A percentile compares a stretch with the other conserved stretches of the same genome.
phyloP scores from a whole-genome alignment of 192 early-diverging fungal species.

The Allomyces macrogynus region DNA sequence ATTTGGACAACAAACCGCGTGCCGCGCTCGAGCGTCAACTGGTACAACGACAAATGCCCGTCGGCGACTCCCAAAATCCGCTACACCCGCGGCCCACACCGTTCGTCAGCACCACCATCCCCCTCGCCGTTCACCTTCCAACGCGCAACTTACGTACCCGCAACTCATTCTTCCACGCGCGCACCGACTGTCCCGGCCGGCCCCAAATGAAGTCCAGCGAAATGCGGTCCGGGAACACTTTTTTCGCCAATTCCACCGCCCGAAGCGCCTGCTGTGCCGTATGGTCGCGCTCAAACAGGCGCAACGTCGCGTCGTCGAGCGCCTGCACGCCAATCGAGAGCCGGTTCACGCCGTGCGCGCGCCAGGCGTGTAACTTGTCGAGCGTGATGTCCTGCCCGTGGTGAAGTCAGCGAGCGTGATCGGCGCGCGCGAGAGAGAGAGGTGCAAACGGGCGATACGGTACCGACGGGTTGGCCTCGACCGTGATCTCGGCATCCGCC shows the following conservation, averaged over 20 bases:
- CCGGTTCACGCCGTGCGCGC: slow-evolving; percentile 20
- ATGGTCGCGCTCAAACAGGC: slow-evolving; percentile 23
- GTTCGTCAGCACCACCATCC: too few species aligned
- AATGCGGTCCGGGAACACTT: slow-evolving; percentile 15
- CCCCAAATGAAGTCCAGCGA: slow-evolving; percentile 32
- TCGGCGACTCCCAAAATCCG: slow-evolving; percentile 4
- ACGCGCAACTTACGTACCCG: neutral
- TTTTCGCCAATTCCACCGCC: slow-evolving; percentile 11
- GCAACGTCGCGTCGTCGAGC: slow-evolving; percentile 14
- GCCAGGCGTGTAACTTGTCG: slow-evolving; percentile 17
- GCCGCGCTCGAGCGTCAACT: slow-evolving; percentile 33
- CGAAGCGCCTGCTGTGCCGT: slow-evolving; percentile 15
- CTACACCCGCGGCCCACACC: neutral
- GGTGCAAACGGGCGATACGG: too few species aligned
- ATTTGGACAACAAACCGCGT: slow-evolving; percentile 8
- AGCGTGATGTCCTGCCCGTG: slow-evolving; percentile 2
- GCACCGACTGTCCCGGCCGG: slow-evolving; percentile 18
- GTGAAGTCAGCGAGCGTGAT: too few species aligned
- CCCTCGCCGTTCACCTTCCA: too few species aligned
- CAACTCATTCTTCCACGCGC: slow-evolving; percentile 17
- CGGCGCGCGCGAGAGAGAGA: too few species aligned
- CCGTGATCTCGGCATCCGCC: slow-evolving; percentile 18
- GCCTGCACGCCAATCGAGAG: slow-evolving; percentile 32
- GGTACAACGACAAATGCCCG: slow-evolving; percentile 26
- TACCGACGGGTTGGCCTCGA: slow-evolving; percentile 16